Base-by-base conservation (phyloP, 805 yeast species). In the Sugiyamaella valdiviana region DNA sequence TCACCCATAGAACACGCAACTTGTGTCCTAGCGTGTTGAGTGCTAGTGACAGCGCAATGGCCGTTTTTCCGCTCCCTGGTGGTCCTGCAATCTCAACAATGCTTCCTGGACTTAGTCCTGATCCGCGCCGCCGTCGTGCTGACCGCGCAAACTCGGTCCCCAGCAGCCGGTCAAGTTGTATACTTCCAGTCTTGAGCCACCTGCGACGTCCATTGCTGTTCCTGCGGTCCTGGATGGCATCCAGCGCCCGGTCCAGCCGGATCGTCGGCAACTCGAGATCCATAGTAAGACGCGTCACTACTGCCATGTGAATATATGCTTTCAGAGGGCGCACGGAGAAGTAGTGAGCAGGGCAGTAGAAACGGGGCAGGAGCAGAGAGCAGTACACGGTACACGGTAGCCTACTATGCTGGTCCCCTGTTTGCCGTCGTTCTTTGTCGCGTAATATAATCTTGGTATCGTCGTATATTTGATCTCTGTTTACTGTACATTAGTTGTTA, bases 31-130 rank as follows among this genome's bases (percentile, higher is more conserved):
- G 44, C 15, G 62, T 55, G 35, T 54, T 53, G 6, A 45, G 20
- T 10, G 51, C 52, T 6, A 58, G 48, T 6, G 45, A 23, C 15
- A 62, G 53, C 14, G 50, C 58, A 0, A 63, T 14, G 7, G 57
- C 44, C 2, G 63, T 59, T 43, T 58, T 62, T 3, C 66, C 67
- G 2, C 52, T 36, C 5, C 64, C 67, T 0, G 66, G 64, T 2
- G 60, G 57, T 2, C 66, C 66, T 1, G 57, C 43, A 2, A 63
- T n/a, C 41, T 63, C 65, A 3, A 55, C 46, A 16, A 55, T 45
- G 15, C 38, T 26, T 21, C 56, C 57, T 19, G 39, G 39, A 6
- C 42, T 15, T 19, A 46, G 26, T 9, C 50, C 47, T 5, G 37
- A 26, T 5, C 26, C 23, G 44, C 3, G 10, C 2, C 23, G 14